Evolutionary conservation across 148 eudicot species (phyloP).

Genomic region (Persicaria maculosa): DNA sequence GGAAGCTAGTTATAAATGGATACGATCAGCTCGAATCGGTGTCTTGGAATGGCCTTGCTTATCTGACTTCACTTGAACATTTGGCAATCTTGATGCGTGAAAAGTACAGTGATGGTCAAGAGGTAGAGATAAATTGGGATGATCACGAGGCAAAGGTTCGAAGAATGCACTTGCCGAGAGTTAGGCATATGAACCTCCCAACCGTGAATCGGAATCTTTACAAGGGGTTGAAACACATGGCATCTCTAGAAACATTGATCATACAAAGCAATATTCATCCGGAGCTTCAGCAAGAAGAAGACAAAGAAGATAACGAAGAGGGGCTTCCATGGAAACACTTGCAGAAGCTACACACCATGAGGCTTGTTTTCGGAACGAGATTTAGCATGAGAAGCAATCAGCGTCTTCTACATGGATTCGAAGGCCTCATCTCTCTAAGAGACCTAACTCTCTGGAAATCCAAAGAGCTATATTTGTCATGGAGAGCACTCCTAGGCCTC

Average conservation of each 20-base stretch:
- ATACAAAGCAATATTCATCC: not conserved
- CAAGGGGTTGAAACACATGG: not conserved
- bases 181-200: not conserved
- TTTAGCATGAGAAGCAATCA: not conserved
- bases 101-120: too few relatives aligned
- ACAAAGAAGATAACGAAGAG: not conserved
- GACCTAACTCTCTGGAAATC: not conserved
- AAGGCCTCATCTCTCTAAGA: not conserved
- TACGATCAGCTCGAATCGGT: too few relatives aligned
- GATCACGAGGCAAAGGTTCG: not conserved
- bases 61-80: not conserved
- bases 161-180: not conserved
- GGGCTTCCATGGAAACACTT: not conserved
- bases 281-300: not conserved
- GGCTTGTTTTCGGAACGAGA: not conserved
- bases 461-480: not conserved
- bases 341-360: not conserved
- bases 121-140: not conserved
- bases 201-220: not conserved
- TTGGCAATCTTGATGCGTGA: too few relatives aligned
- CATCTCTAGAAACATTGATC: not conserved
- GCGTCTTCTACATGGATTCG: not conserved
- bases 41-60: too few relatives aligned
- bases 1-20: too few relatives aligned
- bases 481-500: not conserved